A percentile compares a stretch with the other conserved stretches of the same genome.
phyloP scores from a whole-genome alignment of 208 protist species.

The Trypanosoma avium region DNA sequence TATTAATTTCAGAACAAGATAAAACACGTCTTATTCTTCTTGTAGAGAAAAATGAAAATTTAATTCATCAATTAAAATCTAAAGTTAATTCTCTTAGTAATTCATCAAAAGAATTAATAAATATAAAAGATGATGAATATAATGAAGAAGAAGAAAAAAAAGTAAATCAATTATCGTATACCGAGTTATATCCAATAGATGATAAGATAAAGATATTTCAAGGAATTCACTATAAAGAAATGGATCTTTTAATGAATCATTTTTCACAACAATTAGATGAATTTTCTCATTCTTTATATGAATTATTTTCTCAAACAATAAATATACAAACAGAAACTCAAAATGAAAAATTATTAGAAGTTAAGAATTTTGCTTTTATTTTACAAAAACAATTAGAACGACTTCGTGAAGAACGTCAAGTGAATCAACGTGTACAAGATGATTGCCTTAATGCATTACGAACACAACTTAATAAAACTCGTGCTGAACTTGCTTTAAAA shows the following conservation, averaged over 20 bases:
- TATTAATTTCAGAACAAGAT: slow-evolving; percentile 41
- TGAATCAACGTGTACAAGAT: slow-evolving; percentile 29
- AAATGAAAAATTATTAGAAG: neutral
- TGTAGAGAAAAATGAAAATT: slow-evolving; percentile 4
- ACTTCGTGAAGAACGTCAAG: slow-evolving; percentile 14
- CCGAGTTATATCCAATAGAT: neutral
- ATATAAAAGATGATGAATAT: too few relatives aligned
- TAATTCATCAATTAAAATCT: slow-evolving; percentile 2
- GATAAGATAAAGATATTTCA: neutral
- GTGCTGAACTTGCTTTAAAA: slow-evolving; percentile 36
- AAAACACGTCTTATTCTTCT: slow-evolving; percentile 7
- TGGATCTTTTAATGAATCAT: slow-evolving; percentile 7
- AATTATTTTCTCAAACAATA: slow-evolving; percentile 5
- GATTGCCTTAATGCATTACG: slow-evolving; percentile 30
- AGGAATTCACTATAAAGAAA: neutral
- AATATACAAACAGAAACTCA: neutral
- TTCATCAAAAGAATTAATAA: neutral
- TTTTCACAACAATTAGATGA: slow-evolving; percentile 6
- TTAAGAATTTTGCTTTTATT: slow-evolving; percentile 3
- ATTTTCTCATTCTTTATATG: slow-evolving; percentile 5
- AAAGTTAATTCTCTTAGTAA: neutral
- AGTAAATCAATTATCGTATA: too few relatives aligned
- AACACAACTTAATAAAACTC: slow-evolving; percentile 24
- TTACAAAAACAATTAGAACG: slow-evolving; percentile 22
- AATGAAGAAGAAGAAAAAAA: too few relatives aligned